Evolutionary conservation across 805 yeast species (phyloP), one percentile per base, ranked within the genome.

Genomic region (Metschnikowia shivogae): DNA sequence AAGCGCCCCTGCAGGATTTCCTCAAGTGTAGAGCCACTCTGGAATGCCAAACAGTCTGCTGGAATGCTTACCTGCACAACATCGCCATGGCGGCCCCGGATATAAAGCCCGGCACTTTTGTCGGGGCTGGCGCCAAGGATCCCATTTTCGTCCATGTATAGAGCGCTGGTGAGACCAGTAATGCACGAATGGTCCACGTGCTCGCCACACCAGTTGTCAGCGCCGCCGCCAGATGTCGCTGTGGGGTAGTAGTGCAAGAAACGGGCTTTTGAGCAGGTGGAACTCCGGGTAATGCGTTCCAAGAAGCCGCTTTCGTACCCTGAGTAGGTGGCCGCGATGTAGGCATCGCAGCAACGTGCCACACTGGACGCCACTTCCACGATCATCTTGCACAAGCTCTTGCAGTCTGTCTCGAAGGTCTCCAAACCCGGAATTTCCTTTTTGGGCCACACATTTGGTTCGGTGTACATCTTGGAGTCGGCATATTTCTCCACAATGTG

Each of bases 151-250:
- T 74, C 72, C 12, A 76, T 48, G 47, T 68, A 78, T 53, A 77
- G 57, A 10, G 83, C 82, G 19, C 81, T 72, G 1, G 83, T 78
- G 14, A 80, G 62, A 0, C 80, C 84, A 0, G 85, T 80, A 19
- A 80, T 60, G 54, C 84, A 78, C 5, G 81, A 75, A 51, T 80
- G 84, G 56, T 80, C 85, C 34, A 71, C 51, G 55, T 80, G 85
- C 52, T 78, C 81, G 0, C 83, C 84, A 58, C 85, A 80, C 85
- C 85, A 80, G 11, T 20, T 9, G 14, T 45, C 48, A 8, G 39
- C 30, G 12, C n/a, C 19, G 0, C 43, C 37, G 6, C 40, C 26
- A 29, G 13, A 11, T 11, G 31, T n/a, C 1, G 48, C 41, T 3
- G 53, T 43, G 1, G 82, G 77, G 48, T 64, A 79, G 53, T 80